Evolutionary conservation across 495 filamentous ascomycete species (phyloP).

Genomic region (Aspergillus bertholletiae): DNA sequence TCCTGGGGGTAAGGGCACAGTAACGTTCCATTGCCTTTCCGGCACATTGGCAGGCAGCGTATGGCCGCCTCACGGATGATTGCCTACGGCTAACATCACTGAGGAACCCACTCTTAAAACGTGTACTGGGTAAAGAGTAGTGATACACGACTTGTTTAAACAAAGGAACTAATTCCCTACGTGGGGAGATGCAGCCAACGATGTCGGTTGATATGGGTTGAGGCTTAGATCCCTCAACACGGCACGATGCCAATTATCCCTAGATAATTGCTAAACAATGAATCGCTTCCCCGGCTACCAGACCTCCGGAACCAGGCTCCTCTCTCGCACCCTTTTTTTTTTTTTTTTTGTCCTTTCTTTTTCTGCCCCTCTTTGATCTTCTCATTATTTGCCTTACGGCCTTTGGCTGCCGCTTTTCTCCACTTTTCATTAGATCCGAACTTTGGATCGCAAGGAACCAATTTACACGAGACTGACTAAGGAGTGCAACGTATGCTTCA

Average conservation of each 20-base stretch:
- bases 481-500: neutral
- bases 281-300: neutral
- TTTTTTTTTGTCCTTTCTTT: neutral
- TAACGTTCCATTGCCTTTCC: neutral
- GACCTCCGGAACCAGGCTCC: too few species aligned
- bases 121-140: neutral
- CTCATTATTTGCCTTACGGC: slow-evolving; percentile 2
- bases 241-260: neutral
- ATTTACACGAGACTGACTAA: slow-evolving; percentile 16
- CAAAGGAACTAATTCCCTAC: neutral
- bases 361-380: neutral
- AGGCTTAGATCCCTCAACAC: neutral
- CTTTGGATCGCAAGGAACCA: slow-evolving; percentile 4
- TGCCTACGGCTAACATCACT: neutral
- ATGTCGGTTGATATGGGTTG: neutral
- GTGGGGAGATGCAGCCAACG: neutral
- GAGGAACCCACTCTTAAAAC: neutral
- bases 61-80: neutral
- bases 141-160: neutral
- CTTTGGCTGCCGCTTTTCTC: slow-evolving; percentile 6
- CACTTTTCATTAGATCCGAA: slow-evolving; percentile 13
- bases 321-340: neutral
- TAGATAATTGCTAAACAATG: neutral
- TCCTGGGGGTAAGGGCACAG: neutral
- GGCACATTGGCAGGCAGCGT: neutral